Conservation (phyloP, 192 early-diverging fungal genomes). For the Linnemannia elongata region DNA sequence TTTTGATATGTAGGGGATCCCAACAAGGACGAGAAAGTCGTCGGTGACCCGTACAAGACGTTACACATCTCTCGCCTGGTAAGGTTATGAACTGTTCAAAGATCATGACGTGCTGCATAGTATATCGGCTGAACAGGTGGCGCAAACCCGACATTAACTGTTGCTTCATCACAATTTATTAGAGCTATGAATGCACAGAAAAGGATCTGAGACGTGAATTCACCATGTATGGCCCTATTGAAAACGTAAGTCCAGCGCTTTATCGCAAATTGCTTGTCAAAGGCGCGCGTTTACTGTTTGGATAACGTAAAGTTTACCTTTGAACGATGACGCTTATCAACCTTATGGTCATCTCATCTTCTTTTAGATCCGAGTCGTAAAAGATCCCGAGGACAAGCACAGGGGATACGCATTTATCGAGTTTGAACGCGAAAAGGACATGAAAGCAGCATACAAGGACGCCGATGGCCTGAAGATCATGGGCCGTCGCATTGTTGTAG, state of each 20-base stretch:
- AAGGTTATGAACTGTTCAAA: slow-evolving; percentile 2
- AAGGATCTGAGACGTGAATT: slow-evolving; percentile 84
- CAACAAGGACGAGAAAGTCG: slow-evolving; percentile 76
- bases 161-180: neutral
- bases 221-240: slow-evolving; percentile 83
- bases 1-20: slow-evolving; percentile 72
- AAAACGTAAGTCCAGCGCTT: slow-evolving; percentile 69
- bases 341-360: neutral
- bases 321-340: neutral
- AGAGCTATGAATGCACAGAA: slow-evolving; percentile 82
- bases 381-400: slow-evolving; percentile 77
- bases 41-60: slow-evolving; percentile 93
- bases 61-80: slow-evolving; percentile 89
- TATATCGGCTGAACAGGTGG: neutral
- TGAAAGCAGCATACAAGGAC: slow-evolving; percentile 82
- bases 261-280: neutral
- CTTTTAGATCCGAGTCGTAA: slow-evolving; percentile 78
- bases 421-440: slow-evolving; percentile 83
- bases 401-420: slow-evolving; percentile 97
- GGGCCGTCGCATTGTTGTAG: slow-evolving; percentile 88
- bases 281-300: neutral
- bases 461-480: slow-evolving; percentile 91
- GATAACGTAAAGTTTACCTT: neutral
- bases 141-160: neutral
- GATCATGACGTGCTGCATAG: neutral